Evolutionary conservation across 2,329 filamentous ascomycete species (phyloP), one percentile per base, ranked within the genome.

Genomic region (Canariomyces notabilis): DNA sequence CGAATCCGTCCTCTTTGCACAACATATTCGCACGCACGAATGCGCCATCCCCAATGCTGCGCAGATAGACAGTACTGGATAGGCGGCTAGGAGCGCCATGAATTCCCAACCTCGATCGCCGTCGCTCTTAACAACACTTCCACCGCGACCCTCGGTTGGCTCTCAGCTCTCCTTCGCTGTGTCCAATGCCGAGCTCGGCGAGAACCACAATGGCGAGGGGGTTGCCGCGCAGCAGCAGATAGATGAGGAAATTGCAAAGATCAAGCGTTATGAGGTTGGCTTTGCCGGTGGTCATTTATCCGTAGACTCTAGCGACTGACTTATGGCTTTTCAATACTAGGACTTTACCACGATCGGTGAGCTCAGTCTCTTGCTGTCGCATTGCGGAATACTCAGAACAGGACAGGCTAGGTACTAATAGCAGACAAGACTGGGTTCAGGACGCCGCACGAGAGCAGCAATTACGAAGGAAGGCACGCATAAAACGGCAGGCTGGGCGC

Each of bases 181-280:
- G 46, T 85, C 82, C 44, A 77, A 69, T 51, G 75, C 73, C 50
- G 84, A 89, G 64, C 75, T 74, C 53, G 82, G 80, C 51, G 76
- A 83, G 49, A 80, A 79, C 51, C 76, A 69, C 15, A 69, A 69
- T 50, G 70, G 72, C 39, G 68, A 72, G 29, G 66, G 64, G 9
- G 73, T 64, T 26, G 66, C 73, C 21, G 80, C 75, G 45, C 80
- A 87, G 59, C 79, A 83, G 51, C 80, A 84, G 52, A 88, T 95
- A 56, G 86, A 89, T 51, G 90, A 97, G 62, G 93, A 98, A 70
- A 95, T 98, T 62, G 90, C 87, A 20, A 86, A 96, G 72, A 97
- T 98, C 64, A 96, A 96, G 71, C 80, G 91, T 70, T 98, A 98
- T 70, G 93, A 95, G 71, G 80, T 83, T 32, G 21, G 52, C 26